Evolutionary conservation across 495 filamentous ascomycete species (phyloP), one percentile per base, ranked within the genome.

Genomic region (Penicillium bovifimosum): DNA sequence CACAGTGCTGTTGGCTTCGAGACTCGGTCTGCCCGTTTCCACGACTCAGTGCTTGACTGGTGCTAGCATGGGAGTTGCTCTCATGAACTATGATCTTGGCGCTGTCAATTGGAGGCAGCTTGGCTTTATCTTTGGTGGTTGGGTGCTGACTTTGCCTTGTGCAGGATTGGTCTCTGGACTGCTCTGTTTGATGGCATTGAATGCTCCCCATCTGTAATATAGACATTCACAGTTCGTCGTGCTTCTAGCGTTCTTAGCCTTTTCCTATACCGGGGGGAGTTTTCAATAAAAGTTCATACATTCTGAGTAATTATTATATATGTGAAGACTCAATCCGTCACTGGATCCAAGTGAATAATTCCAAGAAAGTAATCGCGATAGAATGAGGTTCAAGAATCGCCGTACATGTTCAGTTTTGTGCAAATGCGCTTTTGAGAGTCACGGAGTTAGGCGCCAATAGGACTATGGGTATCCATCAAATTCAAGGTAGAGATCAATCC

Each of bases 1-100:
- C 56, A 86, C 85, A 9, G 79, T 89, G 41, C 73, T 88, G 36
- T 58, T 88, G n/a, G 82, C 83, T 31, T 83, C 80, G 11, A 70
- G 80, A 16, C 71, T 86, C 20, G 76, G 68, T 1, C 42, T 74
- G 32, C 71, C 69, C 1, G 71, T 74, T 14, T 67, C 64, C 3
- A 74, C 70, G 1, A 73, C 70, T 3, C 68, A 73, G 57, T 73
- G 70, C 53, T 46, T 74, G 29, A 69, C 66, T 11, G 71, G 71
- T n/a, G 57, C 69, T 7, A 54, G 61, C 5, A 55, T 69, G 29
- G 71, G 71, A 9, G 70, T 72, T 0, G 71, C 70, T 1, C 55
- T 72, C 16, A 73, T 70, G 66, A 74, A 74, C 41, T 67, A 66
- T 48, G 66, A 71, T 52, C 52, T 72, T 16, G 57, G 64, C 0